These are phyloP conservation scores for Trichoderma orchidacearum DNA, from an alignment of 495 filamentous ascomycete species.

Conservation along the genomic window DNA sequence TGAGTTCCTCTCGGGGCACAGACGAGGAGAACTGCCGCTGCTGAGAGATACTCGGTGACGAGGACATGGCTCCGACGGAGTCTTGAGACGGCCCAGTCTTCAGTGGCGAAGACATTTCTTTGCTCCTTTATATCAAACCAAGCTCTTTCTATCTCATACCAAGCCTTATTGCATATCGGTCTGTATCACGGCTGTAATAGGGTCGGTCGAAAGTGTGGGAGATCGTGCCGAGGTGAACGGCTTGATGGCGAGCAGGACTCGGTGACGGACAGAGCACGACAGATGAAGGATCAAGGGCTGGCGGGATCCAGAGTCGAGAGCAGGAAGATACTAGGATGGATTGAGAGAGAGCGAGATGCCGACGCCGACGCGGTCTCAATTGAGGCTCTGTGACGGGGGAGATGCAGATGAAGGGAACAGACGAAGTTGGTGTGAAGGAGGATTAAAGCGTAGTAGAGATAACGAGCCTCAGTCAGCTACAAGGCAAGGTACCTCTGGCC, in stretches of 20 bases:
- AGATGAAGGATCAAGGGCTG: background rate
- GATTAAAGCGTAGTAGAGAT: too few species aligned
- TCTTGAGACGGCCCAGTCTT: slow-evolving; percentile 19
- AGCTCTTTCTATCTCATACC: background rate
- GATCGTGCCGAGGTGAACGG: background rate
- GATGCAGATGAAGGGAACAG: background rate
- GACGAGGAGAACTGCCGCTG: slow-evolving; percentile 26
- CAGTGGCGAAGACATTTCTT: slow-evolving; percentile 21
- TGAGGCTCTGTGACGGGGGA: background rate
- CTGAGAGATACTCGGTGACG: slow-evolving; percentile 32
- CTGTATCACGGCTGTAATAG: background rate
- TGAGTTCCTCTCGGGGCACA: slow-evolving; percentile 49
- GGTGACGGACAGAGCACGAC: background rate
- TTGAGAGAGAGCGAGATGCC: background rate
- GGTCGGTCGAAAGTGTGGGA: background rate
- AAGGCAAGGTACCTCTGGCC: background rate
- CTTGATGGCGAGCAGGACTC: background rate
- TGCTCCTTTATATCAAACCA: background rate
- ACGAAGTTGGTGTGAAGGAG: background rate
- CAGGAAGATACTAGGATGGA: background rate
- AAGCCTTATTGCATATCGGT: slow-evolving; percentile 1
- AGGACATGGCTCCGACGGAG: slow-evolving; percentile 25
- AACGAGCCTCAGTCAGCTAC: too few species aligned
- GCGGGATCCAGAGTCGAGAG: background rate
- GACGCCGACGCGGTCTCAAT: background rate